Evolutionary conservation across 2,329 filamentous ascomycete genomes (phyloP).

Genomic region (Alternaria viburni): DNA sequence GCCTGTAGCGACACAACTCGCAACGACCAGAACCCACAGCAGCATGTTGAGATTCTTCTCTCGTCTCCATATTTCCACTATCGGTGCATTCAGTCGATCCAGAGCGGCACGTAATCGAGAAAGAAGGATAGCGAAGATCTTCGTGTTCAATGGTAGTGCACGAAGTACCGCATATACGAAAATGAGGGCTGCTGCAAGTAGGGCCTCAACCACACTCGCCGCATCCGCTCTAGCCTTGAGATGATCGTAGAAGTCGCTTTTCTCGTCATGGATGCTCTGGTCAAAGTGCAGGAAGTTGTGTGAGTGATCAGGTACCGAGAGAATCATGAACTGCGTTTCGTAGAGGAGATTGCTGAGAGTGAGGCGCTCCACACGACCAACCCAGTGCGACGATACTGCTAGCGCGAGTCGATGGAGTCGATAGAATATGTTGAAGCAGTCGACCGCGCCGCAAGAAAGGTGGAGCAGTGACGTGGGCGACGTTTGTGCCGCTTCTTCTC

Average conservation of each 20-base stretch:
- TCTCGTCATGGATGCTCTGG: neutral
- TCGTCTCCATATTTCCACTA: constrained; percentile 12
- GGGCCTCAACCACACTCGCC: constrained; percentile 26
- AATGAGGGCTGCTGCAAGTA: constrained; percentile 25
- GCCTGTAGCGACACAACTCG: constrained; percentile 12
- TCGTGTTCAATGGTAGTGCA: constrained; percentile 26
- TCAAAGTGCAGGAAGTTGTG: constrained; percentile 22
- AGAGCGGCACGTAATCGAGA: neutral
- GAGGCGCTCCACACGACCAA: constrained; percentile 11
- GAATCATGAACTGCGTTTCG: constrained; percentile 26
- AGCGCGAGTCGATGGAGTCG: constrained; percentile 31
- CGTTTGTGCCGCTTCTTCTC: constrained; percentile 27
- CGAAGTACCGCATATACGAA: constrained; percentile 31
- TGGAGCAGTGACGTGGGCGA: constrained; percentile 32
- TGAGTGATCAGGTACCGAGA: constrained; percentile 28
- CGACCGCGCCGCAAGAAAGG: constrained; percentile 23
- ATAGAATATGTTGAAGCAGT: constrained; percentile 39
- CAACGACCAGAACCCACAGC: constrained; percentile 32
- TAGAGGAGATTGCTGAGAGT: constrained; percentile 32
- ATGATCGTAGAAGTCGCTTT: neutral
- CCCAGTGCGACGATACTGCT: constrained; percentile 25
- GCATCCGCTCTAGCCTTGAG: constrained; percentile 16
- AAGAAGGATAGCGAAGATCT: constrained; percentile 19
- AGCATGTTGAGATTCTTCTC: constrained; percentile 26
- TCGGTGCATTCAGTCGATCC: neutral